Evolutionary conservation across 2,329 filamentous ascomycete species (phyloP), one percentile per base, ranked within the genome.

Genomic region (Ophiognomonia clavigignenti-juglandacearum): DNA sequence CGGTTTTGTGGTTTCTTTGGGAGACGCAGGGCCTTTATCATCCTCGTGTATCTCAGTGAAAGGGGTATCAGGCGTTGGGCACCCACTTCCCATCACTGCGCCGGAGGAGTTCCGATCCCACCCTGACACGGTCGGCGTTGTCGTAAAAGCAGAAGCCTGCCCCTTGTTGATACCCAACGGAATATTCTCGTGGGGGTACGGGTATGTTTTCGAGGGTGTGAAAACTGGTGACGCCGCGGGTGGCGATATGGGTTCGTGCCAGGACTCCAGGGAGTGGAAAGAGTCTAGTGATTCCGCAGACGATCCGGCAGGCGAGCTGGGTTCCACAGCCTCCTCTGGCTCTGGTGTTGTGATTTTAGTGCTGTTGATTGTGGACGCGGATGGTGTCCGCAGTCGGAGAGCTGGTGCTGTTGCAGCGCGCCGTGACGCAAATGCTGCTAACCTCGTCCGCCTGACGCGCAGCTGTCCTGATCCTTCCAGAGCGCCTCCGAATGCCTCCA

Each of bases 181-280:
- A 24, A 71, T 67, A 24, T 68, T 63, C 27, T 73, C 63, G 42
- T 71, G 65, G 2, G 65, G 62, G 43, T 66, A 68, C 9, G 66
- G 66, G 49, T 67, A 70, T 10, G 47, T 39, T 16, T 58, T 60
- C 3, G 58, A 52, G 10, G 69, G 66, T 4, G 71, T 70, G 14
- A 64, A 58, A 2, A 70, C 66, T 16, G 72, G 69, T 3, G 74
- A 75, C 6, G 68, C 69, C 19, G 71, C 70, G 3, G 71, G 60
- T 22, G 70, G 63, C 5, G 65, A 64, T 31, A 67, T 59, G 9
- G 69, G 65, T 19, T 74, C 72, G 52, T 73, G 67, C 74, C 74
- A 77, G 8, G 75, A 75, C 50, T 75, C 67, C 5, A 71, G 65
- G 47, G 71, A 77, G 56, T 77, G 74, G 52, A 81, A 79, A 1